Conservation (phyloP, 139 green algal genomes). For the Astrephomene gubernaculifera region DNA sequence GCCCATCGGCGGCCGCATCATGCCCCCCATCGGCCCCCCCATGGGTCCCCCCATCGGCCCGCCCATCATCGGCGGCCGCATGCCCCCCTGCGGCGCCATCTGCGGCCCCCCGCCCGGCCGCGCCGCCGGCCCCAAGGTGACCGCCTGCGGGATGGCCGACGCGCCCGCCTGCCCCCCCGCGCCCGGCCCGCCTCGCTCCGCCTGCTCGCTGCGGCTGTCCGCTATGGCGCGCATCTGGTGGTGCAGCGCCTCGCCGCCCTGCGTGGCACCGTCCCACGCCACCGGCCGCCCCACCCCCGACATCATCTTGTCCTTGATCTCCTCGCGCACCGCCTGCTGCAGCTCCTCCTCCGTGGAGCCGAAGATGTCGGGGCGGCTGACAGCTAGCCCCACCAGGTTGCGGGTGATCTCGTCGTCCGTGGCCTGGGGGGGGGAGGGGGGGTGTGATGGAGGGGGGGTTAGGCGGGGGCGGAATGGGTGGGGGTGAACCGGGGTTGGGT, state of each 20-base stretch:
- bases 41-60: neutral
- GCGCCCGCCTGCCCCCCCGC: neutral
- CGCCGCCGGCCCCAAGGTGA: neutral
- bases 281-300: slow-evolving; percentile 67
- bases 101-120: slow-evolving; percentile 19
- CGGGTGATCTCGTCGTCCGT: slow-evolving; percentile 93
- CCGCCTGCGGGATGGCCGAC: slow-evolving; percentile 29
- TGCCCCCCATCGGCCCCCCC: neutral
- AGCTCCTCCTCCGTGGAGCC: slow-evolving; percentile 91
- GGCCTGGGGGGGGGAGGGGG: slow-evolving; percentile 62
- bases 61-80: slow-evolving; percentile 19
- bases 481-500: no score
- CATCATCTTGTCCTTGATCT: slow-evolving; percentile 85
- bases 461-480: no score
- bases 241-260: slow-evolving; percentile 49
- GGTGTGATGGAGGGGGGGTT: no score
- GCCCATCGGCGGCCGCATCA: slow-evolving; percentile 9
- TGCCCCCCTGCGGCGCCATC: neutral
- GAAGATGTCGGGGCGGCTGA: slow-evolving; percentile 96
- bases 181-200: slow-evolving; percentile 2
- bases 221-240: slow-evolving; percentile 57
- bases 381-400: slow-evolving; percentile 91
- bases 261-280: slow-evolving; percentile 73
- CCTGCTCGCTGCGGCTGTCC: slow-evolving; percentile 44
- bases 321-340: slow-evolving; percentile 65